Base-by-base conservation (phyloP, 73 alveolate species). In the Symbiodinium natans region DNA sequence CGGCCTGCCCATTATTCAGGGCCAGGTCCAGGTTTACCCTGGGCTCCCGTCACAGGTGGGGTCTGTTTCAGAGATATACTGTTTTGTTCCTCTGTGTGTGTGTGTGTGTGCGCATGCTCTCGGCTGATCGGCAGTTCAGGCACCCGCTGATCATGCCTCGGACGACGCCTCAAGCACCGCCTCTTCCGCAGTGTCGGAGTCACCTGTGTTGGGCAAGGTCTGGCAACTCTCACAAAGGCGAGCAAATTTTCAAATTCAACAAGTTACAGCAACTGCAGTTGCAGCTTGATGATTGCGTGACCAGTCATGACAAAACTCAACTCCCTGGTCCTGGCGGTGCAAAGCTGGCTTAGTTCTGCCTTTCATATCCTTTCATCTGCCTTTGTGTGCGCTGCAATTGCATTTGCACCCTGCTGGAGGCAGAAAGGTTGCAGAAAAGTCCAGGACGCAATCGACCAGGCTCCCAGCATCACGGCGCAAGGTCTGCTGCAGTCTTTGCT, bases 341-440 rank as follows among this genome's bases (percentile, higher is more conserved):
- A n/a, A n/a, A n/a, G n/a, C n/a, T n/a, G n/a, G n/a, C n/a, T n/a
- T n/a, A n/a, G n/a, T n/a, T n/a, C n/a, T n/a, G n/a, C n/a, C n/a
- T n/a, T n/a, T n/a, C n/a, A n/a, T n/a, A n/a, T n/a, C n/a, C n/a
- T n/a, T n/a, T n/a, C n/a, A n/a, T n/a, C n/a, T n/a, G n/a, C n/a
- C n/a, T n/a, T n/a, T n/a, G n/a, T n/a, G n/a, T n/a, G n/a, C n/a
- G n/a, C n/a, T n/a, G 59, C 59, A 46, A 5, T 52, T 29, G 23
- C 38, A 63, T 23, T n/a, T n/a, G 80, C 36, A 29, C 31, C 80
- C 40, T 63, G 80, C 80, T 25, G 80, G 40, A 63, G 80, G 80
- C 80, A 63, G 80, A 63, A 63, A 36, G 80, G 80, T 63, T 63
- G 80, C 80, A 63, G 80, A 36, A 63, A 63, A 36, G 80, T 63